Evolutionary conservation across 768 basidiomycete genomes (phyloP), one percentile per base, ranked within the genome.

Genomic region (Lactarius sanguifluus): DNA sequence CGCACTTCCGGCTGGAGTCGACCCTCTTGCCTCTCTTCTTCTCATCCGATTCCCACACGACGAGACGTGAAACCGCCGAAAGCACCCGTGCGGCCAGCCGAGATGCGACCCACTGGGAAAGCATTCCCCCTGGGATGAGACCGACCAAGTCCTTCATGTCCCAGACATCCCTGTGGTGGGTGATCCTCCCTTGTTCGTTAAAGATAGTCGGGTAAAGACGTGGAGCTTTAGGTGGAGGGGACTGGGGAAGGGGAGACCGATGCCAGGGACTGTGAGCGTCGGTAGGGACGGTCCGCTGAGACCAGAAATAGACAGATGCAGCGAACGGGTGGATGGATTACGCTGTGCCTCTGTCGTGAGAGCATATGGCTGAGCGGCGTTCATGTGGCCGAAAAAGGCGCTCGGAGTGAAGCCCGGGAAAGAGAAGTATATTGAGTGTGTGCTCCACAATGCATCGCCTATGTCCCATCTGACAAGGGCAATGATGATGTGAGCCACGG

Each of bases 131-230:
- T 4, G 91, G 91, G 10, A 91, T 73, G 47, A 92, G 82, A 43
- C 86, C 86, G 72, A 91, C 79, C 65, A 93, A 79, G 73, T 94
- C 92, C 73, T 87, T 85, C 52, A 91, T 80, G 70, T 93, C 90
- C 90, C 89, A 92, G 45, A 90, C 81, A 72, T 93, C 92, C 34
- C 90, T 83, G 73, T 94, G 92, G 71, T 86, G 83, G 5, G 89
- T 88, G 68, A 94, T 87, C 66, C 82, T 84, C n/a, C 89, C 90
- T 72, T 87, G 87, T 71, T 92, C 91, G 76, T 92, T 92, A 94
- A 91, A 38, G 84, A 82, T 41, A 93, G 81, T 34, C 86, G 83
- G 5, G 90, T 89, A 64, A 89, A 81, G 58, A 92, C 83, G 57
- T 82, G 89, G 6, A 94, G 82, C 72, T 84, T 81, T 71, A 91